Base-by-base conservation (phyloP, 441 rosid genomes). In the Mallotus japonicus region DNA sequence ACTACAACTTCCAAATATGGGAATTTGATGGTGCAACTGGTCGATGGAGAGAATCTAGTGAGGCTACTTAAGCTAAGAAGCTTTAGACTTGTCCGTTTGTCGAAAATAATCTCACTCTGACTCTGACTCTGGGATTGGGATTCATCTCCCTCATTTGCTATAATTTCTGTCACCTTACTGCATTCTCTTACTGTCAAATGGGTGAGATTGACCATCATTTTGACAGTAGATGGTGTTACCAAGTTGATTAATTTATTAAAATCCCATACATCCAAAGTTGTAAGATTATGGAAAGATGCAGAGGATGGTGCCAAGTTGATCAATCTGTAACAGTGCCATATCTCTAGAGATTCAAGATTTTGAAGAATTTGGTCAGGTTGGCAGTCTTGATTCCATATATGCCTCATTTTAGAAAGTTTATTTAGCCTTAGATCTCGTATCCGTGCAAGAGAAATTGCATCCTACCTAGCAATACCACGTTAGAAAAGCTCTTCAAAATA, bases 111-210 rank as follows among this genome's bases (percentile, higher is more conserved):
- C 17, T 62, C 69, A 7, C 22, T 63, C 2, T 34, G 37, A 34
- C 76, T 75, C 17, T 62, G 65, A 7, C 22, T 63, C 2, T 34
- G 37, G 2, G 3, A 34, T 2, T 34, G 37, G 37, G 6, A 22
- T 57, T 6, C 47, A 2, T 59, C 3, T 34, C 37, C 37, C 5
- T 34, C 37, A 34, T 3, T 55, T 62, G 64, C 40, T 37, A 72
- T 4, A 17, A 62, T 51, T 6, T 50, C 67, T 20, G 34, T 60
- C 54, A 67, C 2, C 44, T 4, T 7, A 12, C 87, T 67, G 93
- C 87, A 73, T 82, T 91, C 89, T 84, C 81, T 84, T 88, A 91
- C 2, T 85, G 86, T 72, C 89, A 95, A 20, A 84, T 87, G 70
- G 83, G 89, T 72, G 85, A 91, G 73, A 85, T 86, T 42, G 89